Percentiles rank a stretch among this genome's conserved stretches.
phyloP scores from a whole-genome alignment of 73 alveolate genomes.

The Tetrahymena borealis region DNA sequence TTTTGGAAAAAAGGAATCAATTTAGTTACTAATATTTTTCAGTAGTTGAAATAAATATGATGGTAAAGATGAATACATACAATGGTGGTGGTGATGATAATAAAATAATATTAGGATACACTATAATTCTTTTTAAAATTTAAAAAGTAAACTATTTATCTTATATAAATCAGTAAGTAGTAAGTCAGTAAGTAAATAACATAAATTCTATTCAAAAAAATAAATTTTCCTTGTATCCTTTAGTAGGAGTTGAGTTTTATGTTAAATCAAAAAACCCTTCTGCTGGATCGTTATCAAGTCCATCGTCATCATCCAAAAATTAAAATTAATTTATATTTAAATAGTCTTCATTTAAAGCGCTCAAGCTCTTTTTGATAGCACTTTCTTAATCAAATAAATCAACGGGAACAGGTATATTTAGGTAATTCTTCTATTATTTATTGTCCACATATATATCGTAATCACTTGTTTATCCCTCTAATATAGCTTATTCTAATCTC shows the following conservation, averaged over 20 bases:
- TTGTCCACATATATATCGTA: background rate
- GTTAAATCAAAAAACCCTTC: background rate
- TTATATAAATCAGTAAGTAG: too few relatives aligned
- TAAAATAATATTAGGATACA: too few relatives aligned
- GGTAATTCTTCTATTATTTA: background rate
- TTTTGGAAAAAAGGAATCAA: too few relatives aligned
- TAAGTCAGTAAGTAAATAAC: too few relatives aligned
- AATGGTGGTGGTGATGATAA: too few relatives aligned
- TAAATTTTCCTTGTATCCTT: background rate
- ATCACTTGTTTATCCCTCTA: background rate
- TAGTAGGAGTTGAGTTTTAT: too few relatives aligned
- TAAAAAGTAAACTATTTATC: too few relatives aligned
- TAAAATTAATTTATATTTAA: background rate
- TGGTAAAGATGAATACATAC: too few relatives aligned
- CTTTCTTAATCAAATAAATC: background rate
- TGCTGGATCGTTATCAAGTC: background rate
- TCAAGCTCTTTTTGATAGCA: background rate
- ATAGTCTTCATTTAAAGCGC: background rate
- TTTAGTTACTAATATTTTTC: too few relatives aligned
- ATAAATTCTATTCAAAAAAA: background rate
- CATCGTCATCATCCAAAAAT: background rate
- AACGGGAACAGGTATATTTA: background rate
- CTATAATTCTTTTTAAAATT: too few relatives aligned
- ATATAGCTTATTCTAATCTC: background rate
- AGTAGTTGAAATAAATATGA: too few relatives aligned